Evolutionary conservation across 2,329 filamentous ascomycete genomes (phyloP).

Genomic region (Penicillium crustosum): DNA sequence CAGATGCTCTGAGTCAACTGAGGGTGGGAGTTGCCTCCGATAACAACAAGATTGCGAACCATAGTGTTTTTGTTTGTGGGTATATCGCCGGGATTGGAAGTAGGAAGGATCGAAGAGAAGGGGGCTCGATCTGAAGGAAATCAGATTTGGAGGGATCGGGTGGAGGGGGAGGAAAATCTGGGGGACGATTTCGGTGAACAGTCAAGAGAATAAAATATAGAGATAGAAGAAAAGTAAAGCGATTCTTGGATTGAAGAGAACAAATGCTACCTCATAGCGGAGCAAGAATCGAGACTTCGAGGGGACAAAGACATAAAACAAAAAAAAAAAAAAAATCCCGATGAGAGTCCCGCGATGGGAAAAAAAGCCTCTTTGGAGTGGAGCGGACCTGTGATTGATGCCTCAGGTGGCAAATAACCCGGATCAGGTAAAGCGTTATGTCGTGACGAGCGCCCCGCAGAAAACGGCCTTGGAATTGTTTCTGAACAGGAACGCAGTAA

Average conservation of each 20-base stretch:
- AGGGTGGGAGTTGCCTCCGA: conserved; percentile 91
- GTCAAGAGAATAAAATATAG: conserved; percentile 4
- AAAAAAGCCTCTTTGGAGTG: conserved; percentile 41
- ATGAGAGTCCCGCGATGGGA: conserved; percentile 38
- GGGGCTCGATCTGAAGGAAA: conserved; percentile 24
- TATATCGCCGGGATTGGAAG: conserved; percentile 11
- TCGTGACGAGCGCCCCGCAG: conserved; percentile 26
- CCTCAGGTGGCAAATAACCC: conserved; percentile 30
- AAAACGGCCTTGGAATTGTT: conserved; percentile 11
- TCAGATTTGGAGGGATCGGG: conserved; percentile 23
- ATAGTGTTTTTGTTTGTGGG: conserved; percentile 50
- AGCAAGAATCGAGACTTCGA: conserved; percentile 24
- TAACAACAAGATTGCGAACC: conserved; percentile 92
- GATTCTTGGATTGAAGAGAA: conserved; percentile 20
- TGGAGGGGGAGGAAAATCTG: conserved; percentile 31
- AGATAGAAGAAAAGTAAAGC: neutral
- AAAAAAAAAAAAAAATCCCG: conserved; percentile 26
- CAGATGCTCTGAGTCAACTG: conserved; percentile 83
- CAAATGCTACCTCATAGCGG: conserved; percentile 38
- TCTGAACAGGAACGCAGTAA: neutral
- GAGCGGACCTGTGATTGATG: conserved; percentile 27
- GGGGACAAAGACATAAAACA: conserved; percentile 24
- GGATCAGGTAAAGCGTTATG: conserved; percentile 26
- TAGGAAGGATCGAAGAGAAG: conserved; percentile 17
- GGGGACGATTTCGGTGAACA: conserved; percentile 29